These are phyloP conservation scores for Pythium guiyangense DNA, from an alignment of 352 stramenopile species.

Conservation along the genomic window DNA sequence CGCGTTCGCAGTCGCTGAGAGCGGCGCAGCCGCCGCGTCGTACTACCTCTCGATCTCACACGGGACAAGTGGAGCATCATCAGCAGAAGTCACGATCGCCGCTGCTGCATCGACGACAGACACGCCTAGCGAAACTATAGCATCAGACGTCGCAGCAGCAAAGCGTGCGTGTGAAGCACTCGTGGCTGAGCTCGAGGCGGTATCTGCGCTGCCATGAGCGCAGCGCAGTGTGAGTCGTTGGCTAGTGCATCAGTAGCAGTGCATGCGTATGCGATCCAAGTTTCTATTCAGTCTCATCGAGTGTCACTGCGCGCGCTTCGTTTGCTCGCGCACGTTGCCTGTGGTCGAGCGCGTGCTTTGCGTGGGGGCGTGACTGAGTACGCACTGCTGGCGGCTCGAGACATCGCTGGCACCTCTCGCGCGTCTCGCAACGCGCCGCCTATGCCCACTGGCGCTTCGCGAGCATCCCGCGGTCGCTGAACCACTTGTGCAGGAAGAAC, in stretches of 20 bases:
- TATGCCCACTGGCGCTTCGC: constrained; percentile 72
- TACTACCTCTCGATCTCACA: constrained; percentile 34
- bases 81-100: constrained; percentile 2
- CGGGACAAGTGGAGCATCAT: background rate
- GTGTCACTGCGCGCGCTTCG: too few relatives aligned
- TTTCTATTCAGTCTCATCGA: too few relatives aligned
- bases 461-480: constrained; percentile 68
- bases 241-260: too few relatives aligned
- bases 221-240: too few relatives aligned
- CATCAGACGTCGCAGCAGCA: too few relatives aligned
- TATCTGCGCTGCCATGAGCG: background rate
- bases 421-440: too few relatives aligned
- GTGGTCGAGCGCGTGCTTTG: too few relatives aligned
- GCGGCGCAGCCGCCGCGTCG: constrained; percentile 10
- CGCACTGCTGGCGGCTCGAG: too few relatives aligned
- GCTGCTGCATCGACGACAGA: background rate
- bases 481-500: constrained; percentile 83
- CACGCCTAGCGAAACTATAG: background rate
- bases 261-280: background rate
- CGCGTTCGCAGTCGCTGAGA: constrained; percentile 16
- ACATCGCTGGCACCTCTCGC: too few relatives aligned
- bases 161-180: constrained; percentile 3
- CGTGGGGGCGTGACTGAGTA: too few relatives aligned
- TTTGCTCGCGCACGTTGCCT: too few relatives aligned
- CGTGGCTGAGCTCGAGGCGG: constrained; percentile 4